A percentile compares a stretch with the other conserved stretches of the same genome.
Conservation (phyloP, 805 yeast species). For the Kodamaea restingae region DNA sequence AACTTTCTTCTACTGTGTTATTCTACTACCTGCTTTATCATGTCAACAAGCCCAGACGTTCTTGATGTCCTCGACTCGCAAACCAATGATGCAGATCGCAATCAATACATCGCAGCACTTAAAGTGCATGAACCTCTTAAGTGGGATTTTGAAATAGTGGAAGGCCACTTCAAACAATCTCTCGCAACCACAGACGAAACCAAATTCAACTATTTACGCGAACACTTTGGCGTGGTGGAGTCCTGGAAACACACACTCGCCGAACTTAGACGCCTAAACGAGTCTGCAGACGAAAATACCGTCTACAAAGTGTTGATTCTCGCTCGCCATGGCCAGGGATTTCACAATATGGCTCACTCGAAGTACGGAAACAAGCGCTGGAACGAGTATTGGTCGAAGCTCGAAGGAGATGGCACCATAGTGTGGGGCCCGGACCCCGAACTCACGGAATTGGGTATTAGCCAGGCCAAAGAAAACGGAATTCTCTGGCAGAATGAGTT, state of each 20-base stretch:
- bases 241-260: constrained; percentile 19
- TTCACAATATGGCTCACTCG: constrained; percentile 45
- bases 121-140: constrained; percentile 8
- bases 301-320: constrained; percentile 44
- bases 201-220: constrained; percentile 38
- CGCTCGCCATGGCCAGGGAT: constrained; percentile 55
- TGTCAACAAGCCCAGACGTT: constrained; percentile 16
- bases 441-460: constrained; percentile 43
- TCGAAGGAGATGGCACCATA: constrained; percentile 43
- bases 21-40: constrained; percentile 2
- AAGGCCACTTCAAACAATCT: constrained; percentile 44
- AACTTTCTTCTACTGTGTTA: too few species aligned
- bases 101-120: constrained; percentile 13
- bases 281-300: constrained; percentile 20
- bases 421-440: constrained; percentile 53
- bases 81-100: constrained; percentile 17
- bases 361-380: constrained; percentile 44
- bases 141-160: constrained; percentile 40
- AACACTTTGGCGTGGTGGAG: constrained; percentile 40
- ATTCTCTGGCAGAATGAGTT: constrained; percentile 38
- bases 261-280: constrained; percentile 35
- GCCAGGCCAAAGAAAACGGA: constrained; percentile 44
- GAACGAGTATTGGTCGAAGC: constrained; percentile 43
- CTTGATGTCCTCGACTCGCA: constrained; percentile 32
- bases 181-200: constrained; percentile 37